Percentiles rank a stretch among this genome's conserved stretches.
These are phyloP conservation scores for Pleurotus tuoliensis DNA, from an alignment of 768 basidiomycete species.

Conservation along the genomic window DNA sequence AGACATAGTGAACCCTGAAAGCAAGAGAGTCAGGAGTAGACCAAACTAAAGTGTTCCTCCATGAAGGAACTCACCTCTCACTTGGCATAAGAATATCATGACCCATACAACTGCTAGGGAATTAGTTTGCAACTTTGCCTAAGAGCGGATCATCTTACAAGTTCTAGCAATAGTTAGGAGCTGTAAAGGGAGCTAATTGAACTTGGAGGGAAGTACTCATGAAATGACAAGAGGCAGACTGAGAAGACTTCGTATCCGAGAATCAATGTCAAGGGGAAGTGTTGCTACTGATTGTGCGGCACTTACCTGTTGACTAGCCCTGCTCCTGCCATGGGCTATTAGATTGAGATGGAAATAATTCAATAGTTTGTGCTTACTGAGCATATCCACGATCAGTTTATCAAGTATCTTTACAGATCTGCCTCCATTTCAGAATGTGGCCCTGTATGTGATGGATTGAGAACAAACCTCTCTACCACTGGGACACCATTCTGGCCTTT, in stretches of 20 bases:
- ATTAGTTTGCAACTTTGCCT: neutral
- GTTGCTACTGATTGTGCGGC: neutral
- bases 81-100: neutral
- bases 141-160: neutral
- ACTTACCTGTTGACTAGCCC: neutral
- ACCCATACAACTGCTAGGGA: neutral
- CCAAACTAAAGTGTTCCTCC: neutral
- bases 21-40: neutral
- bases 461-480: neutral
- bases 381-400: neutral
- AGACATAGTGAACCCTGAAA: neutral
- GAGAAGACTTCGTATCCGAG: neutral
- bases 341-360: neutral
- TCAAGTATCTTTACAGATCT: neutral
- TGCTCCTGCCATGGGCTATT: neutral
- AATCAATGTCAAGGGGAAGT: neutral
- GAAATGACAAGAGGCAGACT: neutral
- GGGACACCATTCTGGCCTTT: neutral
- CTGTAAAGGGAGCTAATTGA: neutral
- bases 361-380: neutral
- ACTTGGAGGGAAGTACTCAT: neutral
- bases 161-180: neutral
- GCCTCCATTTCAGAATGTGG: too few relatives aligned
- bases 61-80: neutral
- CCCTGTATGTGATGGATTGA: too few relatives aligned